Conservation (phyloP, 208 protist species). For the Crithidia expoeki region DNA sequence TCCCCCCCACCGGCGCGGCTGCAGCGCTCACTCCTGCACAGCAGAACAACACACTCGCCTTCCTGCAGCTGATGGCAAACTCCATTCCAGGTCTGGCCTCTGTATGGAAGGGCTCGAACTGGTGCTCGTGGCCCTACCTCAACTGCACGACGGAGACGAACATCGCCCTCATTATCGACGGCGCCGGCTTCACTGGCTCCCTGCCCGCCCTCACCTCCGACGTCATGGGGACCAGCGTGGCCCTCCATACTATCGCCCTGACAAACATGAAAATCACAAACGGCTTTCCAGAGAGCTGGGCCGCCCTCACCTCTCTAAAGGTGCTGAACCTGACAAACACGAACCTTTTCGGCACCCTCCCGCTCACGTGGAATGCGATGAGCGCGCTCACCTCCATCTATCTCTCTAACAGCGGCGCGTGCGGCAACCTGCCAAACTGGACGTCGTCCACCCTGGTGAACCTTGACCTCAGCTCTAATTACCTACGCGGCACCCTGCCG, state of each 20-base stretch:
- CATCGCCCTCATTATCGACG: slow-evolving; percentile 19
- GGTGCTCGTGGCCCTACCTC: slow-evolving; percentile 20
- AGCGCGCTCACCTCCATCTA: no score
- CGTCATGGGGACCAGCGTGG: slow-evolving; percentile 21
- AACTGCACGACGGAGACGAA: slow-evolving; percentile 5
- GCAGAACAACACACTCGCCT: slow-evolving; percentile 10
- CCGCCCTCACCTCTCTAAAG: background rate
- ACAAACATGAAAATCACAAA: slow-evolving; percentile 17
- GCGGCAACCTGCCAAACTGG: no score
- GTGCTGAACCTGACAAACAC: slow-evolving; percentile 12
- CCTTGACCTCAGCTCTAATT: no score
- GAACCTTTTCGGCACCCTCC: slow-evolving; percentile 7
- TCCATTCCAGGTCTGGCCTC: slow-evolving; percentile 15
- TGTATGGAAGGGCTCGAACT: slow-evolving; percentile 12
- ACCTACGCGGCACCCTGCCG: no score
- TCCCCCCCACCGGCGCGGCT: background rate
- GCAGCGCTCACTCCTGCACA: slow-evolving; percentile 11
- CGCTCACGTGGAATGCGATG: slow-evolving; percentile 9
- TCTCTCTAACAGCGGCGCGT: no score
- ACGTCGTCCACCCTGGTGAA: no score
- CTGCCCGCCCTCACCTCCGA: slow-evolving; percentile 7
- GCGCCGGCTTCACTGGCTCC: slow-evolving; percentile 19
- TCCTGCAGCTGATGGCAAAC: slow-evolving; percentile 11
- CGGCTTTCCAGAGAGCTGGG: slow-evolving; percentile 14
- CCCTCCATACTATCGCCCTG: no score